Evolutionary conservation across 169 alveolate genomes (phyloP).

Genomic region (Plasmodium coatneyi): DNA sequence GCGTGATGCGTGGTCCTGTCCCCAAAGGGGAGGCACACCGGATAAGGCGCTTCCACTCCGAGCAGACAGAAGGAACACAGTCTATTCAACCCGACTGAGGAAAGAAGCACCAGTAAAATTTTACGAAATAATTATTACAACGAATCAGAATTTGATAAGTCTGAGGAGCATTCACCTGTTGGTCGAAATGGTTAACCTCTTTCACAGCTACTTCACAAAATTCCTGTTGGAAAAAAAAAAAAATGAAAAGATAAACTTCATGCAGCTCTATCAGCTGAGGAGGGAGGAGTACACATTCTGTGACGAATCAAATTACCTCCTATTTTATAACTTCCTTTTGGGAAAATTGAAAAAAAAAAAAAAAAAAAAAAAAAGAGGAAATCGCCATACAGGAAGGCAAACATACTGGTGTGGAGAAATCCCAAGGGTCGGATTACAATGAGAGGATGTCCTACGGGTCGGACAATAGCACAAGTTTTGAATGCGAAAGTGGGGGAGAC

Average conservation of each 20-base stretch:
- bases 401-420: neutral
- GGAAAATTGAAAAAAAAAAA: slow-evolving; percentile 26
- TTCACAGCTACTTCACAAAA: slow-evolving; percentile 23
- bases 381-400: neutral
- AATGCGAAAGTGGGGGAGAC: neutral
- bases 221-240: neutral
- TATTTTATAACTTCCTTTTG: slow-evolving; percentile 32
- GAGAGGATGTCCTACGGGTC: neutral
- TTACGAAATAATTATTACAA: slow-evolving; percentile 69
- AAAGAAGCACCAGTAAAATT: neutral
- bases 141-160: slow-evolving; percentile 53
- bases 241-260: neutral
- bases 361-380: neutral
- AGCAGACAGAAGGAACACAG: neutral
- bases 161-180: slow-evolving; percentile 35
- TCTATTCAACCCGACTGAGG: neutral
- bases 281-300: neutral
- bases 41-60: no score
- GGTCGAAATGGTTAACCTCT: slow-evolving; percentile 37
- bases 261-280: neutral
- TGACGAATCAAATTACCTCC: slow-evolving; percentile 20
- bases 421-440: neutral
- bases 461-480: neutral
- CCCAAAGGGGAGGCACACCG: neutral
- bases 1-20: neutral